Evolutionary conservation across 2,329 filamentous ascomycete genomes (phyloP).

Genomic region (Fusarium mundagurra): DNA sequence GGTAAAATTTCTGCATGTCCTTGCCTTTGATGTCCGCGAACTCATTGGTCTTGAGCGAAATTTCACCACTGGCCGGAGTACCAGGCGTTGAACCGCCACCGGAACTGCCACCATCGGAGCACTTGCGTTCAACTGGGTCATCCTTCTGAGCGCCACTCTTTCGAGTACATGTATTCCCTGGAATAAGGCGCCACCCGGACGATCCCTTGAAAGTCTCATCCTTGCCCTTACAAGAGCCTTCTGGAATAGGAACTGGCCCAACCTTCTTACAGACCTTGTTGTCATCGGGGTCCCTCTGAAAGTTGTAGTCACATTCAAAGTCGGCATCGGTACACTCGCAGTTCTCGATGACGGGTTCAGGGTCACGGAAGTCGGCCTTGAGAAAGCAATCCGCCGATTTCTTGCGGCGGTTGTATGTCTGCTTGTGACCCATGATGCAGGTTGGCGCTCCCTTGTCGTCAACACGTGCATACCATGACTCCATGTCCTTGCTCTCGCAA

Average conservation of each 20-base stretch:
- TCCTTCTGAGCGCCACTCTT: constrained; percentile 72
- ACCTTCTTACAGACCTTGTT: constrained; percentile 74
- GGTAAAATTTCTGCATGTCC: constrained; percentile 71
- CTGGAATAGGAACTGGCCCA: constrained; percentile 71
- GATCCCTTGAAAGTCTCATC: constrained; percentile 83
- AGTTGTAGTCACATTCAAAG: constrained; percentile 98
- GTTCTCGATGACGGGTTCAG: constrained; percentile 72
- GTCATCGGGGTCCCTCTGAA: constrained; percentile 72
- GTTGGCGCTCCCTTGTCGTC: constrained; percentile 82
- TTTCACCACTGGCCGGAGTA: constrained; percentile 71
- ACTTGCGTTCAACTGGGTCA: constrained; percentile 77
- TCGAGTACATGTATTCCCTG: constrained; percentile 78
- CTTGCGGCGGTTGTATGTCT: constrained; percentile 86
- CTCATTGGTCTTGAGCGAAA: constrained; percentile 66
- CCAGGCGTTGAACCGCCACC: constrained; percentile 50
- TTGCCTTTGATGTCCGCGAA: constrained; percentile 68
- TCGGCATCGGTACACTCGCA: constrained; percentile 87
- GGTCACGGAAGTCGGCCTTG: constrained; percentile 84
- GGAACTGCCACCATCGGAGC: constrained; percentile 66
- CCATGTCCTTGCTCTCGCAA: constrained; percentile 82
- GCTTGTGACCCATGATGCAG: constrained; percentile 96
- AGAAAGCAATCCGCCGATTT: constrained; percentile 90
- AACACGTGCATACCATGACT: constrained; percentile 86
- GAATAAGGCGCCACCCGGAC: constrained; percentile 92
- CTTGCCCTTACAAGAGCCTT: constrained; percentile 75